phyloP scores from a whole-genome alignment of 306 rosid species.

The Gynostemma pentaphyllum region DNA sequence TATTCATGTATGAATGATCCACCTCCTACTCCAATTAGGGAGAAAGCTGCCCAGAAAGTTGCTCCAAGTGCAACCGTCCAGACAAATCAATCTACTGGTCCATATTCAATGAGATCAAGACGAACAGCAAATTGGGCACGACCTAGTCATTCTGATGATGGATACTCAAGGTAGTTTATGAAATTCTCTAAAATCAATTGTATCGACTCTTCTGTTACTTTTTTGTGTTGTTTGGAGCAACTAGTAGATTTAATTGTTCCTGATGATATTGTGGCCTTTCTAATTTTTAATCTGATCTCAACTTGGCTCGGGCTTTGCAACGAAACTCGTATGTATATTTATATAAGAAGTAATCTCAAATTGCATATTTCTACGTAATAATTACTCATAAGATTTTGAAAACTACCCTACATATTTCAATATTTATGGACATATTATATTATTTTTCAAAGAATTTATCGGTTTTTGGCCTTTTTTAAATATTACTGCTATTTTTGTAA shows the following conservation, averaged over 20 bases:
- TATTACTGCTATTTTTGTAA: too few species aligned
- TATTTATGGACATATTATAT: too few species aligned
- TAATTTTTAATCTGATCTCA: too few species aligned
- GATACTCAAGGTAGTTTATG: conserved; percentile 54
- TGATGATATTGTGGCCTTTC: background rate
- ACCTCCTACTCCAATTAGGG: conserved; percentile 9
- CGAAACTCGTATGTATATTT: too few species aligned
- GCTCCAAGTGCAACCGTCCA: conserved; percentile 17
- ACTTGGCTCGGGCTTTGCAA: too few species aligned
- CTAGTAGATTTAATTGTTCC: background rate
- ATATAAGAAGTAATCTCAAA: too few species aligned
- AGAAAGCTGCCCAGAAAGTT: conserved; percentile 16
- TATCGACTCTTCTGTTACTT: background rate
- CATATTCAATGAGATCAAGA: conserved; percentile 65
- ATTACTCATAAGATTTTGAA: too few species aligned
- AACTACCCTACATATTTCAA: too few species aligned
- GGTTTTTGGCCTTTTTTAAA: too few species aligned
- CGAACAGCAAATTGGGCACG: conserved; percentile 90
- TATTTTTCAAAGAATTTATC: too few species aligned
- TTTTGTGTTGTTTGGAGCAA: background rate
- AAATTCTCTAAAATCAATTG: background rate
- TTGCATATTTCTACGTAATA: too few species aligned
- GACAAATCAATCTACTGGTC: conserved; percentile 33
- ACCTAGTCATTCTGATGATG: conserved; percentile 58
- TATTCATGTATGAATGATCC: conserved; percentile 66